Evolutionary conservation across 371 early-diverging fungal genomes (phyloP).

Genomic region (Dichotomocladium elegans): DNA sequence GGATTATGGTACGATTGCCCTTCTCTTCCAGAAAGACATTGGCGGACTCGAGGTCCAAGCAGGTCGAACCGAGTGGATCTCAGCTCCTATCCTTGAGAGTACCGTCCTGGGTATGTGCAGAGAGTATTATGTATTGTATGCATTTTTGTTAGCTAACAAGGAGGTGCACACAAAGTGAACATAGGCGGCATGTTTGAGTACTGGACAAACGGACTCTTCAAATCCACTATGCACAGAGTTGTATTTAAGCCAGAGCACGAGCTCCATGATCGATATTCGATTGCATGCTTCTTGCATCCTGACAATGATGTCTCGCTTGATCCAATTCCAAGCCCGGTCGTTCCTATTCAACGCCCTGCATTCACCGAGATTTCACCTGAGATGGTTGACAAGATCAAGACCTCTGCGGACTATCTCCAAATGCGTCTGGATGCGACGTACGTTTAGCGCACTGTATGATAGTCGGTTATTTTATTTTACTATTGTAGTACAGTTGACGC

Average conservation of each 20-base stretch:
- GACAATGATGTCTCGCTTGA: conserved; percentile 1
- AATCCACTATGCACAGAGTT: conserved; percentile 63
- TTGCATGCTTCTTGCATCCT: conserved; percentile 56
- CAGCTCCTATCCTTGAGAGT: conserved; percentile 48
- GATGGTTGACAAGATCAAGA: not conserved
- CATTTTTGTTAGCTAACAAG: not conserved
- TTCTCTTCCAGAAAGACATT: conserved; percentile 60
- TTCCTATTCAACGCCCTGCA: not conserved
- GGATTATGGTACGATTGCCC: conserved; percentile 61
- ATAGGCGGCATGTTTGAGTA: conserved; percentile 61
- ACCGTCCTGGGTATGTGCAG: conserved; percentile 37
- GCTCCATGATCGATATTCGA: conserved; percentile 46
- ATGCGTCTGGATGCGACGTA: conserved; percentile 10
- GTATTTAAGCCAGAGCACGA: conserved; percentile 38
- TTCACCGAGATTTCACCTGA: not conserved
- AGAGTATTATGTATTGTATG: not conserved
- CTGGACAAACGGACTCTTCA: conserved; percentile 61
- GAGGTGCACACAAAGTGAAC: conserved; percentile 34
- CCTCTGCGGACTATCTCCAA: conserved; percentile 5
- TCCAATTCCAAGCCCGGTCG: conserved; percentile 8
- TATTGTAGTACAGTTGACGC: too few species aligned
- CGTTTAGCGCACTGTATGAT: too few species aligned
- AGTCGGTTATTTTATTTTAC: too few species aligned
- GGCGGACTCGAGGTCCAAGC: conserved; percentile 58
- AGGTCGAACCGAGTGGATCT: conserved; percentile 38